Percentiles rank a stretch among this genome's conserved stretches.
Evolutionary conservation across 768 basidiomycete genomes (phyloP).

Genomic region (Leucocoprinus leucothites): DNA sequence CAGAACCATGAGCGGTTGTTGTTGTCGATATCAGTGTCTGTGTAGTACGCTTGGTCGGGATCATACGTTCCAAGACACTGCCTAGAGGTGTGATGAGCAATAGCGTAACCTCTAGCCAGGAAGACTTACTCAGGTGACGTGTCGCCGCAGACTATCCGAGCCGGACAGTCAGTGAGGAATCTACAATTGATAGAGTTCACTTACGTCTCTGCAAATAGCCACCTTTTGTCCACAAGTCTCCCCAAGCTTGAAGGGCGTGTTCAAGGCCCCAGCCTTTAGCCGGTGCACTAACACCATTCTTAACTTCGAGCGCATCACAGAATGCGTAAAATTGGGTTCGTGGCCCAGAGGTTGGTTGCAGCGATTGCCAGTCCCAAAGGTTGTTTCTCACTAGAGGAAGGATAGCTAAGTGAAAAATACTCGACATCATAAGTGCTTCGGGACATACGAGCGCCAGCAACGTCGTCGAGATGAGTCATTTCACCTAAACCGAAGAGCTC

Average conservation of each 20-base stretch:
- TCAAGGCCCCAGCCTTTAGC: constrained; percentile 59
- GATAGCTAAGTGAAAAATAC: constrained; percentile 37
- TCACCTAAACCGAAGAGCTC: constrained; percentile 54
- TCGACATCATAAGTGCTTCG: not conserved
- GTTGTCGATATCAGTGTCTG: constrained; percentile 55
- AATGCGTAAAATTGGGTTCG: constrained; percentile 51
- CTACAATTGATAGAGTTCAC: constrained; percentile 21
- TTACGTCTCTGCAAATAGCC: constrained; percentile 42
- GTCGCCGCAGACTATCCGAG: constrained; percentile 47
- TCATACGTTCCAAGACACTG: constrained; percentile 43
- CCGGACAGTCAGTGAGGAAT: not conserved
- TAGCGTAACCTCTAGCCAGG: not conserved
- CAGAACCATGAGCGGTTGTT: constrained; percentile 63
- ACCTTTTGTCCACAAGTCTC: constrained; percentile 48
- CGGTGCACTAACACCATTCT: constrained; percentile 48
- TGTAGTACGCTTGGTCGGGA: constrained; percentile 40
- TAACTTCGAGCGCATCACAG: constrained; percentile 68
- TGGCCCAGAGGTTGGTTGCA: constrained; percentile 50
- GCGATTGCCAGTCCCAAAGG: constrained; percentile 66
- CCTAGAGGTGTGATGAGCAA: constrained; percentile 20
- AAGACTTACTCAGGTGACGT: constrained; percentile 43
- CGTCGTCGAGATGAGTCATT: constrained; percentile 63
- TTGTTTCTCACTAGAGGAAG: constrained; percentile 47
- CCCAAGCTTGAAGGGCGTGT: constrained; percentile 60
- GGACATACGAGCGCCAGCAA: constrained; percentile 50